phyloP scores from a whole-genome alignment of 2,329 filamentous ascomycete species.

The Xylariaceae sp. region DNA sequence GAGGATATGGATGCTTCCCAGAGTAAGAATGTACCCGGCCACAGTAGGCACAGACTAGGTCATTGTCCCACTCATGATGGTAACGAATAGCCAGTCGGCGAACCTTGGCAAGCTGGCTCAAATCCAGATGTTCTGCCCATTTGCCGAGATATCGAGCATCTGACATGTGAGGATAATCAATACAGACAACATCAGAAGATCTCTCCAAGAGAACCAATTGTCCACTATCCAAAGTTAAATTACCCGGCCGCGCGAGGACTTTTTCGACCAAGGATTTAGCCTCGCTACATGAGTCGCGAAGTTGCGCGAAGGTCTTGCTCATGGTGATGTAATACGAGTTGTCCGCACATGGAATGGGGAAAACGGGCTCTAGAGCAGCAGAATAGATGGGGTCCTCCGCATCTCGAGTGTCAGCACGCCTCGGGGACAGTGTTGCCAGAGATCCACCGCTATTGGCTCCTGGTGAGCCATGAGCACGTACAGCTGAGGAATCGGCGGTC shows the following conservation, averaged over 20 bases:
- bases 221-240: slow-evolving; percentile 33
- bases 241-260: slow-evolving; percentile 29
- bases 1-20: slow-evolving; percentile 42
- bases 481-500: slow-evolving; percentile 3
- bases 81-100: slow-evolving; percentile 51
- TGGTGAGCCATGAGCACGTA: not conserved
- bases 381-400: slow-evolving; percentile 6
- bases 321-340: slow-evolving; percentile 38
- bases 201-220: slow-evolving; percentile 33
- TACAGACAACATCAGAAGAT: slow-evolving; percentile 40
- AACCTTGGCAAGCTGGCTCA: slow-evolving; percentile 40
- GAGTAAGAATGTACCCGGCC: slow-evolving; percentile 39
- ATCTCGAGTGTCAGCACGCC: not conserved
- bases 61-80: slow-evolving; percentile 49
- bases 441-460: slow-evolving; percentile 5
- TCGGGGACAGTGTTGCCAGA: not conserved
- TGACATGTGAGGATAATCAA: slow-evolving; percentile 38
- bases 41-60: slow-evolving; percentile 43
- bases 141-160: slow-evolving; percentile 25
- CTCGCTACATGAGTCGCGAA: slow-evolving; percentile 36
- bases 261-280: slow-evolving; percentile 28
- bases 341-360: slow-evolving; percentile 32
- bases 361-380: slow-evolving; percentile 33
- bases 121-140: slow-evolving; percentile 36
- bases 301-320: slow-evolving; percentile 32